A percentile compares a stretch with the other conserved stretches of the same genome.
Conservation (phyloP, 1,284 basidiomycete genomes). For the Porogramme epimiltina region DNA sequence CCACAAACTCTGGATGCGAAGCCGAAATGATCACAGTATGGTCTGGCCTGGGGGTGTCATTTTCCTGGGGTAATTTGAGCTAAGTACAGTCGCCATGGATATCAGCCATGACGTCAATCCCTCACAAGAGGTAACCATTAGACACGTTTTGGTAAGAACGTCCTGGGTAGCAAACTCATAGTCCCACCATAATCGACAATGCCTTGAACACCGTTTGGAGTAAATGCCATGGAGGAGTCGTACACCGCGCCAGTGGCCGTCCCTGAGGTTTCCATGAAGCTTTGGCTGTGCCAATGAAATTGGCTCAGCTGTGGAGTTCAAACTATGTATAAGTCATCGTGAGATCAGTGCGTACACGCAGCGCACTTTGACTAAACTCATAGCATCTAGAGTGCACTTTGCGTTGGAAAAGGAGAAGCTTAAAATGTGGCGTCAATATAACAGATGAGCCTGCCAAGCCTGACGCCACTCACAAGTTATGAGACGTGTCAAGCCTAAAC, state of each 20-base stretch:
- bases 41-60: conserved; percentile 82
- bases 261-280: conserved; percentile 61
- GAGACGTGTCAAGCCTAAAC: conserved; percentile 78
- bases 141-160: not conserved
- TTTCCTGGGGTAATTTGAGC: conserved; percentile 33
- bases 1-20: conserved; percentile 71
- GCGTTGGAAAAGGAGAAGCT: conserved; percentile 68
- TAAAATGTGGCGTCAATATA: not conserved
- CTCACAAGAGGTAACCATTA: conserved; percentile 46
- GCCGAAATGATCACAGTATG: conserved; percentile 72
- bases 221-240: conserved; percentile 56
- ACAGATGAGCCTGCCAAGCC: too few relatives aligned
- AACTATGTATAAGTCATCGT: conserved; percentile 24
- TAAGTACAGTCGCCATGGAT: not conserved
- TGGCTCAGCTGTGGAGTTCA: conserved; percentile 62
- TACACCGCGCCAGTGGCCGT: conserved; percentile 82
- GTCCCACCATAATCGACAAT: conserved; percentile 72
- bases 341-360: not conserved
- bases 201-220: conserved; percentile 55
- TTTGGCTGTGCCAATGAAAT: conserved; percentile 82
- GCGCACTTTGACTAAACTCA: conserved; percentile 82
- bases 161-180: conserved; percentile 39
- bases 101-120: conserved; percentile 75
- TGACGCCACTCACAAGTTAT: conserved; percentile 44
- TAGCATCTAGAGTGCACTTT: conserved; percentile 76